These are phyloP conservation scores for Ambrosiella cleistominuta DNA, from an alignment of 2,329 filamentous ascomycete species.

Conservation along the genomic window DNA sequence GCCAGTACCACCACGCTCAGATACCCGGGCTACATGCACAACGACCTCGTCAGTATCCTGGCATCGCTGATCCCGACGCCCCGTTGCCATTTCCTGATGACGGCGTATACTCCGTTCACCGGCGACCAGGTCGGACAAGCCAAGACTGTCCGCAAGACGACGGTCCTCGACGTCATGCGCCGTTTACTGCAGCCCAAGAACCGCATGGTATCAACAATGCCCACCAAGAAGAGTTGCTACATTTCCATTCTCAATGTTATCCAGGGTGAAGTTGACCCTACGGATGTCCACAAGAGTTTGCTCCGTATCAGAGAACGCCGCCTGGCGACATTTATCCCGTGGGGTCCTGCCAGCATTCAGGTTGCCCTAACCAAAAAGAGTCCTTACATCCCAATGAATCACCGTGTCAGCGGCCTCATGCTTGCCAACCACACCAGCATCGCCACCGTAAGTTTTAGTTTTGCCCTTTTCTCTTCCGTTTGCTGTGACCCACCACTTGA, in stretches of 20 bases:
- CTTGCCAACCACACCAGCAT: conserved; percentile 96
- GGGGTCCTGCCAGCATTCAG: conserved; percentile 95
- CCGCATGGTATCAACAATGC: conserved; percentile 92
- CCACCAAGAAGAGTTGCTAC: conserved; percentile 94
- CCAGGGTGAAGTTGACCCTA: conserved; percentile 93
- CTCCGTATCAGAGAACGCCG: conserved; percentile 87
- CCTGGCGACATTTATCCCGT: conserved; percentile 91
- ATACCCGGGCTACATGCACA: conserved; percentile 99
- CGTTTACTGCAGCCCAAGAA: conserved; percentile 93
- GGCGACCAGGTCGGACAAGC: conserved; percentile 91
- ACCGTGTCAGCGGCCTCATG: conserved; percentile 92
- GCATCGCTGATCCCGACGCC: conserved; percentile 92
- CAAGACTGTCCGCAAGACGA: conserved; percentile 95
- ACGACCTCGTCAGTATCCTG: conserved; percentile 91
- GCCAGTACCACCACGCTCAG: conserved; percentile 90
- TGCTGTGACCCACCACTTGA: too few relatives aligned
- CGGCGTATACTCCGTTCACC: conserved; percentile 94
- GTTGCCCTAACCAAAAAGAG: conserved; percentile 93
- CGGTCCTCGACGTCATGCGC: conserved; percentile 93
- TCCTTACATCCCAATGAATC: conserved; percentile 84
- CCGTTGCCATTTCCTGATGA: conserved; percentile 95
- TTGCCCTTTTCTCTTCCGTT: too few relatives aligned
- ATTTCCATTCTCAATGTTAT: conserved; percentile 98
- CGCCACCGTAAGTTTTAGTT: conserved; percentile 39
- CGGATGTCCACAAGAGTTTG: conserved; percentile 94